Percentiles rank a stretch among this genome's conserved stretches.
phyloP scores from a whole-genome alignment of 2,329 filamentous ascomycete species.

The Phaeosphaeriaceae sp. region DNA sequence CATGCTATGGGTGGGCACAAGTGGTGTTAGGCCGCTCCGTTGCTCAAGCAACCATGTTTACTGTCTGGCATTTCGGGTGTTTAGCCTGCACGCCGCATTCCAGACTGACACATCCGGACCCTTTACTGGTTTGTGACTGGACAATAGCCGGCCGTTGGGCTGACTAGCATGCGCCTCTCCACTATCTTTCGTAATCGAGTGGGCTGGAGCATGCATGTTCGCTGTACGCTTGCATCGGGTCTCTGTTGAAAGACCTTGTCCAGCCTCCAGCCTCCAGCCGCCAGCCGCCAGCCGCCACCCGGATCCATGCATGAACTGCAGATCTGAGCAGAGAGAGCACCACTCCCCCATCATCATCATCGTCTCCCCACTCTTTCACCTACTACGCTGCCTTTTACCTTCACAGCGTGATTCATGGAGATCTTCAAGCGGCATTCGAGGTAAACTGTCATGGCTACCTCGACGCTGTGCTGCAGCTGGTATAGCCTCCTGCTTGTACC shows the following conservation, averaged over 20 bases:
- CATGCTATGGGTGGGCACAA: conserved; percentile 4
- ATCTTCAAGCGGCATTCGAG: conserved; percentile 17
- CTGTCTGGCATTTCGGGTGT: conserved; percentile 15
- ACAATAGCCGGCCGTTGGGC: conserved; percentile 12
- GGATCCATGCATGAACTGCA: conserved; percentile 41
- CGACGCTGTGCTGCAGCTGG: conserved; percentile 4
- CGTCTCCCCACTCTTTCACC: conserved; percentile 16
- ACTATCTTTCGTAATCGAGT: conserved; percentile 27
- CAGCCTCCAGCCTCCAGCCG: conserved; percentile 12
- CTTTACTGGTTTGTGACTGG: conserved; percentile 16
- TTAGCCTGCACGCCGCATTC: conserved; percentile 17
- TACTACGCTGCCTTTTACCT: conserved; percentile 17
- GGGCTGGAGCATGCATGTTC: conserved; percentile 11
- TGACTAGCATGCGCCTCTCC: conserved; percentile 11
- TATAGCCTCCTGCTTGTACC: conserved; percentile 5
- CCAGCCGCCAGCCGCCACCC: conserved; percentile 29
- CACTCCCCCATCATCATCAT: conserved; percentile 11
- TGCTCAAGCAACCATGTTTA: conserved; percentile 18
- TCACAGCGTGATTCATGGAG: conserved; percentile 25
- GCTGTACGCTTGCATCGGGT: conserved; percentile 16
- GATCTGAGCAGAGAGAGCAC: conserved; percentile 30
- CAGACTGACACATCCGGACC: conserved; percentile 9
- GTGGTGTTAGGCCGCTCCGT: conserved; percentile 2
- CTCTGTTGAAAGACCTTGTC: conserved; percentile 40
- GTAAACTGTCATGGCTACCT: conserved; percentile 18